Percentiles rank a stretch among this genome's conserved stretches.
phyloP scores from a whole-genome alignment of 495 filamentous ascomycete genomes.

The Lophiostoma macrostomum region DNA sequence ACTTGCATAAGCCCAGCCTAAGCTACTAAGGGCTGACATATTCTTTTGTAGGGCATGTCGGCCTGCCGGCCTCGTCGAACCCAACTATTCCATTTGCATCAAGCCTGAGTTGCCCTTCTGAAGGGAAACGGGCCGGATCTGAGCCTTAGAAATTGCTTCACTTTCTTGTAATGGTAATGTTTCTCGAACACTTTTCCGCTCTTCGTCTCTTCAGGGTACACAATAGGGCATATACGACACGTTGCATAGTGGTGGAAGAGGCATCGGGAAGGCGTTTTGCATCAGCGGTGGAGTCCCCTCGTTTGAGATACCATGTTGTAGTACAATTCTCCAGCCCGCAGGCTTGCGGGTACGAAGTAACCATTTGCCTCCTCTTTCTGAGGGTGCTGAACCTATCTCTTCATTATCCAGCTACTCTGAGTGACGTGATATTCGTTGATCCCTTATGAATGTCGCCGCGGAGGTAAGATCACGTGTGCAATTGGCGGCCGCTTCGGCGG shows the following conservation, averaged over 20 bases:
- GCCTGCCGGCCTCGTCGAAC: not conserved
- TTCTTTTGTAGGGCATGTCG: too few species aligned
- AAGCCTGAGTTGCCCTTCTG: too few species aligned
- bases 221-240: not conserved
- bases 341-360: constrained; percentile 14
- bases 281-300: constrained; percentile 23
- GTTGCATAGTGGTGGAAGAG: constrained; percentile 2
- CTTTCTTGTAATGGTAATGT: constrained; percentile 17
- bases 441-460: not conserved
- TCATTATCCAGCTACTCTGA: not conserved
- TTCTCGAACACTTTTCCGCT: not conserved
- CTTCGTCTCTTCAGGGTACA: not conserved
- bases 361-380: constrained; percentile 7
- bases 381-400: not conserved
- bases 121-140: too few species aligned
- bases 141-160: constrained; percentile 16
- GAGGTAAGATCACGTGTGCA: not conserved
- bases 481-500: not conserved
- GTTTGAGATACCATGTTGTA: constrained; percentile 12
- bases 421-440: not conserved
- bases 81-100: not conserved
- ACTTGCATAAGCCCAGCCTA: too few species aligned
- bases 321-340: constrained; percentile 15
- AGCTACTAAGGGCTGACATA: constrained; percentile 2
- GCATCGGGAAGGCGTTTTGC: constrained; percentile 21